Evolutionary conservation across 2,329 filamentous ascomycete genomes (phyloP), one percentile per base, ranked within the genome.

Genomic region (Exophiala sp.): DNA sequence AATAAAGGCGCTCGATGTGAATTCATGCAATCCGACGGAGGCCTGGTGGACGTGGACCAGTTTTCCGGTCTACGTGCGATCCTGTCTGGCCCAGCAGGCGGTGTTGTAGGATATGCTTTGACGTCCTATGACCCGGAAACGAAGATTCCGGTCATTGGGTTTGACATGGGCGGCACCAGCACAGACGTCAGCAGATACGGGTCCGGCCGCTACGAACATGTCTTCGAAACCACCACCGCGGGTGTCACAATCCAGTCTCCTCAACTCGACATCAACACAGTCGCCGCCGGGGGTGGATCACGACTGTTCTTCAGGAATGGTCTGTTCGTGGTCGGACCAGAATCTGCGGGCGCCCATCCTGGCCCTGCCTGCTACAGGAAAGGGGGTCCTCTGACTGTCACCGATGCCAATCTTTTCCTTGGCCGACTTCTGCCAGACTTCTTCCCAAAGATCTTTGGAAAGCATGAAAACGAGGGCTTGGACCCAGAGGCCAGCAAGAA

Each of bases 371-470:
- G 90, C 61, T 96, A 96, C 67, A 80, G 90, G 11, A 96, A 96
- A 67, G 90, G 87, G 0, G 90, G 90, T 0, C 90, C 90, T 2
- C 76, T 91, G 11, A 93, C 90, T 0, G 90, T 96, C 7, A 96
- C 91, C 0, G 90, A 96, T 63, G 90, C 90, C 4, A 96, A 96
- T 60, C 68, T 95, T 4, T 90, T 88, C 64, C 79, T 97, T 0
- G 90, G 90, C 0, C 81, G 91, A 19, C 73, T 97, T 2, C 70
- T 95, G 1, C 90, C 90, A 0, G 88, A 95, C 55, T 95, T 95
- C 74, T 97, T 97, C 67, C 91, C 91, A 0, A 91, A 90, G 65
- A 96, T 97, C 52, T 96, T 97, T 61, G 91, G 91, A 39, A 85
- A 88, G 65, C 85, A 90, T 38, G 90, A 96, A 64, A 77, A 95